Conservation (phyloP, 805 yeast genomes). For the Sugiyamaella qingdaonensis region DNA sequence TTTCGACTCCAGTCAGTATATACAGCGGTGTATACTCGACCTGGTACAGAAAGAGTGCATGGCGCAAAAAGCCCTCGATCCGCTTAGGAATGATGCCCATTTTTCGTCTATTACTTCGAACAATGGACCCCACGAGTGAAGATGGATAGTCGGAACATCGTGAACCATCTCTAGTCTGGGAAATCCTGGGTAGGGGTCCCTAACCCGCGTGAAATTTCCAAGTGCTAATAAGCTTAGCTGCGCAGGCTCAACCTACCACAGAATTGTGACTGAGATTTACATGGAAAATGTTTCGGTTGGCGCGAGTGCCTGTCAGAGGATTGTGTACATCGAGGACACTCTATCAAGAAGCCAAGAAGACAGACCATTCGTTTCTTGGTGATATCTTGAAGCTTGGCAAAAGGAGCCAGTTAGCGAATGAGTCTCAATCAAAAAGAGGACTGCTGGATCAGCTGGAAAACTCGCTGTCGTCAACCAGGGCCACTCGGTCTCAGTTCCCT, state of each 20-base stretch:
- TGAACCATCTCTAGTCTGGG: too few relatives aligned
- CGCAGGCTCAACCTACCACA: too few relatives aligned
- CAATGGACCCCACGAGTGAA: too few relatives aligned
- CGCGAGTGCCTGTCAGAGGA: neutral
- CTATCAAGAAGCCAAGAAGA: neutral
- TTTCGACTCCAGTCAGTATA: constrained; percentile 18
- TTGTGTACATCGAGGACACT: neutral
- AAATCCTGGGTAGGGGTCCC: too few relatives aligned
- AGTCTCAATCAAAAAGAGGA: neutral
- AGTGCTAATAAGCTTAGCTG: too few relatives aligned
- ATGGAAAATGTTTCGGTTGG: neutral
- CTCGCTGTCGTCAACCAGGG: neutral
- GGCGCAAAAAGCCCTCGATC: neutral
- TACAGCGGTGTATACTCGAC: constrained; percentile 17
- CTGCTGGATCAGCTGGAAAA: neutral
- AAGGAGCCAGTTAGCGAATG: neutral
- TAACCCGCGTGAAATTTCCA: too few relatives aligned
- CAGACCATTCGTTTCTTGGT: neutral
- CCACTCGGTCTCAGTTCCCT: neutral
- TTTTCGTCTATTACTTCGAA: too few relatives aligned
- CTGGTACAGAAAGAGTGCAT: constrained; percentile 6
- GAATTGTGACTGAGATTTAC: neutral
- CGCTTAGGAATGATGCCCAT: neutral
- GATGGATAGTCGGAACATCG: too few relatives aligned
- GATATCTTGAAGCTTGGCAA: neutral